phyloP scores from a whole-genome alignment of 371 early-diverging fungal genomes.

The Mucor mucedo region DNA sequence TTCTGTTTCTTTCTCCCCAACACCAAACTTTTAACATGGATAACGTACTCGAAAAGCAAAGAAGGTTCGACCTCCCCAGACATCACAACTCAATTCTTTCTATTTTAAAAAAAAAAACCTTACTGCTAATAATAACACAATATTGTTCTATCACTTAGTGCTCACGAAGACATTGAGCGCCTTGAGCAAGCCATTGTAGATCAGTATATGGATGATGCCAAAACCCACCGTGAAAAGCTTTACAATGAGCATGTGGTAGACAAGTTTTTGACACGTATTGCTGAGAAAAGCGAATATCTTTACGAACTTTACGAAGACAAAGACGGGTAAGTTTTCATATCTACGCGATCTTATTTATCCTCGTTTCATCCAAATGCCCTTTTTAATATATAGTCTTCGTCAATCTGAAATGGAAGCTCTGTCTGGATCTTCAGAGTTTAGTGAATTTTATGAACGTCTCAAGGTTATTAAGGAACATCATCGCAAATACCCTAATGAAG shows the following conservation, averaged over 20 bases:
- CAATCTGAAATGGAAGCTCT: conserved; percentile 77
- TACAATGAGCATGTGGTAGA: conserved; percentile 83
- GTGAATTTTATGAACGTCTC: conserved; percentile 87
- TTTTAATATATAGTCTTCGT: conserved; percentile 52
- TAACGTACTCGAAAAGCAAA: conserved; percentile 74
- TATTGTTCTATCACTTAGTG: conserved; percentile 30
- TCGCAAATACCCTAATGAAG: conserved; percentile 80
- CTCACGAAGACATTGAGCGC: conserved; percentile 93
- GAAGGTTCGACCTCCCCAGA: conserved; percentile 33
- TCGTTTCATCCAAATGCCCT: too few species aligned
- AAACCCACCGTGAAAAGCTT: conserved; percentile 82
- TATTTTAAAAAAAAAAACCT: conserved; percentile 6
- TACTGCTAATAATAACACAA: background rate
- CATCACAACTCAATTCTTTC: too few species aligned
- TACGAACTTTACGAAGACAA: conserved; percentile 74
- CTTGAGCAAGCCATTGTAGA: conserved; percentile 88
- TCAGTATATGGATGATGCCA: conserved; percentile 76
- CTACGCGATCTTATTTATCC: conserved; percentile 2
- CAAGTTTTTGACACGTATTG: conserved; percentile 75
- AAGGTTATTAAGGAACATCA: conserved; percentile 85
- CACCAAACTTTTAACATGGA: conserved; percentile 51
- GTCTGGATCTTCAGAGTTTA: conserved; percentile 75
- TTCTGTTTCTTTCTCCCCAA: too few species aligned
- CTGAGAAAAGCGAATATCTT: conserved; percentile 65
- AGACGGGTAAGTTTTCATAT: conserved; percentile 60